Percentiles rank a stretch among this genome's conserved stretches.
These are phyloP conservation scores for Claviceps humidiphila DNA, from an alignment of 2,329 filamentous ascomycete species.

Conservation along the genomic window DNA sequence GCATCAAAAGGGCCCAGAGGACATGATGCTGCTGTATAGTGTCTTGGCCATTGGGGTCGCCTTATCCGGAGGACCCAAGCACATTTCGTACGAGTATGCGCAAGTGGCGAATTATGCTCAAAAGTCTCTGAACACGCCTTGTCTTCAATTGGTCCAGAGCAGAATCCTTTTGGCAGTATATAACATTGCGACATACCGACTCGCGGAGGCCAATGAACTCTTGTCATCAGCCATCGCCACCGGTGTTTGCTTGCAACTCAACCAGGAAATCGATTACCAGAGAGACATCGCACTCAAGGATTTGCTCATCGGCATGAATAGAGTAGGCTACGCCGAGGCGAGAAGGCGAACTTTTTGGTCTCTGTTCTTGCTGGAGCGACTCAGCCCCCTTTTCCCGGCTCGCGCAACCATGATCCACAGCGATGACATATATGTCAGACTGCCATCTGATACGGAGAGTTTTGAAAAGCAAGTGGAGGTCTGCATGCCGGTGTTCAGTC, in stretches of 20 bases:
- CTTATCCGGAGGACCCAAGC: slow-evolving; percentile 24
- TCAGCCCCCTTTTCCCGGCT: slow-evolving; percentile 44
- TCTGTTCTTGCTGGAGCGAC: slow-evolving; percentile 55
- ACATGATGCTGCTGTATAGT: slow-evolving; percentile 34
- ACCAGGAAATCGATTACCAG: slow-evolving; percentile 43
- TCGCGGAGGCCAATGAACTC: slow-evolving; percentile 49
- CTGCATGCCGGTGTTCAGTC: slow-evolving; percentile 47
- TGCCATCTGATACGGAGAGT: slow-evolving; percentile 46
- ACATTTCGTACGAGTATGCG: slow-evolving; percentile 26
- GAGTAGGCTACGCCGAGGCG: slow-evolving; percentile 48
- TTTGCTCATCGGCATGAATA: slow-evolving; percentile 45
- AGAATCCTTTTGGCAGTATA: slow-evolving; percentile 55
- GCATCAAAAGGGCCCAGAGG: slow-evolving; percentile 26
- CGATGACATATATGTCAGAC: slow-evolving; percentile 52
- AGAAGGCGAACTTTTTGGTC: slow-evolving; percentile 61
- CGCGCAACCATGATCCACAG: slow-evolving; percentile 43
- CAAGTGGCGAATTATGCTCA: slow-evolving; percentile 45
- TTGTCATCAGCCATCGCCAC: slow-evolving; percentile 48
- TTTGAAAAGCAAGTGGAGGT: slow-evolving; percentile 49
- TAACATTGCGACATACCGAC: slow-evolving; percentile 47
- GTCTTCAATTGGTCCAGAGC: slow-evolving; percentile 52
- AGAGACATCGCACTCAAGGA: slow-evolving; percentile 24
- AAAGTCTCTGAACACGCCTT: slow-evolving; percentile 14
- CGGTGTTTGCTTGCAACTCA: slow-evolving; percentile 46
- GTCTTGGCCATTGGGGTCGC: slow-evolving; percentile 26